Conservation (phyloP, 2,329 filamentous ascomycete genomes). For the Talaromyces sp. region DNA sequence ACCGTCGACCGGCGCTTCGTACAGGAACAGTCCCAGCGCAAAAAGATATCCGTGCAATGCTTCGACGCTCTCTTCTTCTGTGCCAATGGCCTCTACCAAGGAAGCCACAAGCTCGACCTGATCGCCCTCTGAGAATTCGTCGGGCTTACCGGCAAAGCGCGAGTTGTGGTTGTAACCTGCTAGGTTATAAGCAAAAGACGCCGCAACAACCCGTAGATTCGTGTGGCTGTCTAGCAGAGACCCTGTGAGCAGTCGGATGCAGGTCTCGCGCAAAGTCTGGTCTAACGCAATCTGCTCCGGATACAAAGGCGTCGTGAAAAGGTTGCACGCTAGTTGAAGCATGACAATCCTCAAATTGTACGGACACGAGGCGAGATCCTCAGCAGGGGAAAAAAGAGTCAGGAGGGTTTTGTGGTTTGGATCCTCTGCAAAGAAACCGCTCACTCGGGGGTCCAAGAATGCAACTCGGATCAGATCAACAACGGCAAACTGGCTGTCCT, state of each 20-base stretch:
- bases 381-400: conserved; percentile 53
- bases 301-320: conserved; percentile 73
- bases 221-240: conserved; percentile 75
- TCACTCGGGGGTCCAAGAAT: conserved; percentile 71
- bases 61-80: conserved; percentile 55
- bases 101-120: conserved; percentile 80
- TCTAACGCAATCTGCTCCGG: conserved; percentile 57
- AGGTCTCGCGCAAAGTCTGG: conserved; percentile 48
- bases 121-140: conserved; percentile 61
- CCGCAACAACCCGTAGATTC: conserved; percentile 74
- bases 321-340: conserved; percentile 76
- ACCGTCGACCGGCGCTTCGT: conserved; percentile 64
- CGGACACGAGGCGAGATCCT: conserved; percentile 56
- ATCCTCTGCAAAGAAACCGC: conserved; percentile 79
- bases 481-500: conserved; percentile 68
- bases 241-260: conserved; percentile 67
- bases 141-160: conserved; percentile 54
- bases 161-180: conserved; percentile 64
- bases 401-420: conserved; percentile 58
- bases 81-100: conserved; percentile 66
- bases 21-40: conserved; percentile 71
- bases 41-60: conserved; percentile 72
- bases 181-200: conserved; percentile 80
- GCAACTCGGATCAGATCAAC: conserved; percentile 81
- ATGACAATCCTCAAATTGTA: conserved; percentile 82